Evolutionary conservation across 2,329 filamentous ascomycete genomes (phyloP).

Genomic region (Beauveria bassiana): DNA sequence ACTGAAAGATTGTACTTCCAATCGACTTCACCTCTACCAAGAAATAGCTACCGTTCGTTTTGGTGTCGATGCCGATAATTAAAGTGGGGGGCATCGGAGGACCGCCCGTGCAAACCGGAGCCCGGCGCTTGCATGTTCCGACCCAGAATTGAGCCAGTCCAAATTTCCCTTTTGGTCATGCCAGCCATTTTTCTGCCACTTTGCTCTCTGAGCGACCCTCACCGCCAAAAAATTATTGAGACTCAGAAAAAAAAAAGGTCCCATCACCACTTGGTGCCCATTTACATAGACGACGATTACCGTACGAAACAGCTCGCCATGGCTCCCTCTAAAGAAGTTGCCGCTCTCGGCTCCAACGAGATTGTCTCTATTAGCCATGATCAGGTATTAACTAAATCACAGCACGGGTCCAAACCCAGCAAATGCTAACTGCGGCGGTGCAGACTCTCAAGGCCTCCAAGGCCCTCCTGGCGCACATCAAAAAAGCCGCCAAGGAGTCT

Average conservation of each 20-base stretch:
- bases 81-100: conserved; percentile 15
- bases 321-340: conserved; percentile 35
- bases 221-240: conserved; percentile 21
- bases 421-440: conserved; percentile 10
- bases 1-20: neutral
- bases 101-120: conserved; percentile 18
- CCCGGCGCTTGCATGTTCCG: conserved; percentile 29
- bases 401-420: no score
- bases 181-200: conserved; percentile 8
- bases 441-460: conserved; percentile 56
- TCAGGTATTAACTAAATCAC: conserved; percentile 24
- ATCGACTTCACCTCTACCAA: neutral
- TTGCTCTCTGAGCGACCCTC: conserved; percentile 15
- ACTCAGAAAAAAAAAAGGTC: conserved; percentile 5
- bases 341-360: conserved; percentile 23
- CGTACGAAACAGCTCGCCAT: conserved; percentile 23
- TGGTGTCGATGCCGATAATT: conserved; percentile 2
- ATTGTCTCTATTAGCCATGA: conserved; percentile 31
- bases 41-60: neutral
- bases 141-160: neutral
- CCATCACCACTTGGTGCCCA: neutral
- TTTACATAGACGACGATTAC: conserved; percentile 1
- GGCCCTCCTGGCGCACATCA: conserved; percentile 54
- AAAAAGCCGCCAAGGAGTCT: conserved; percentile 44
- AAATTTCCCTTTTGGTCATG: neutral